Conservation (phyloP, 1,284 basidiomycete species). For the Singerocomus inundabilis region DNA sequence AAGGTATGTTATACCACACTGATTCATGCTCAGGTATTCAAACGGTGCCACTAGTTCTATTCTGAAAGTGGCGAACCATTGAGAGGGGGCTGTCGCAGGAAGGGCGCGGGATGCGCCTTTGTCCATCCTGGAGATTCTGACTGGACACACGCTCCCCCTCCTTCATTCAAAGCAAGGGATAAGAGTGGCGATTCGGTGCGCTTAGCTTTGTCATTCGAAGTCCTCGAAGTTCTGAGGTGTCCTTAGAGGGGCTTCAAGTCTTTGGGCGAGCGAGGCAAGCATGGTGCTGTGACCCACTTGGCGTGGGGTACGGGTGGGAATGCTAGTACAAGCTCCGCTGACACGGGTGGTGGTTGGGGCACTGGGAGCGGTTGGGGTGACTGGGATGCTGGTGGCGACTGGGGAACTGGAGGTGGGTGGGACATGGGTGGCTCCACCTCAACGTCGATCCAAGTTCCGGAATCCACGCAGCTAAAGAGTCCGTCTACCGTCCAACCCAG, state of each 20-base stretch:
- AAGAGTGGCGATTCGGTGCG: slow-evolving; percentile 20
- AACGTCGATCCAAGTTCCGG: slow-evolving; percentile 3
- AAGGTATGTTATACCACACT: slow-evolving; percentile 21
- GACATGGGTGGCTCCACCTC: slow-evolving; percentile 5
- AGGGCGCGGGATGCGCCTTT: slow-evolving; percentile 20
- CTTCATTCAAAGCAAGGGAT: slow-evolving; percentile 14
- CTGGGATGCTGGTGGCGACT: slow-evolving; percentile 3
- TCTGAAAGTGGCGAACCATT: slow-evolving; percentile 26
- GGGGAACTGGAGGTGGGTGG: slow-evolving; percentile 9
- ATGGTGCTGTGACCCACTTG: neutral
- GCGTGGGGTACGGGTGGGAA: slow-evolving; percentile 3
- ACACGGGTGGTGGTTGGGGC: slow-evolving; percentile 7
- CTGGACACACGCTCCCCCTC: slow-evolving; percentile 21
- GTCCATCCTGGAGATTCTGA: slow-evolving; percentile 26
- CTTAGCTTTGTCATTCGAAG: neutral
- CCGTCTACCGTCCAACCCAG: neutral
- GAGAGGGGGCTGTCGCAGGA: slow-evolving; percentile 22
- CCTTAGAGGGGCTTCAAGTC: slow-evolving; percentile 11
- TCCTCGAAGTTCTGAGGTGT: neutral
- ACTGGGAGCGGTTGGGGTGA: neutral
- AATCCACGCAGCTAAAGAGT: neutral
- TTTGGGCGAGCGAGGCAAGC: slow-evolving; percentile 5
- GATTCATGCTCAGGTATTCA: slow-evolving; percentile 9
- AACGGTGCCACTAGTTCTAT: slow-evolving; percentile 22
- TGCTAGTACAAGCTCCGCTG: neutral